Conservation (phyloP, 2,329 filamentous ascomycete genomes). For the Rhynchosporium agropyri region DNA sequence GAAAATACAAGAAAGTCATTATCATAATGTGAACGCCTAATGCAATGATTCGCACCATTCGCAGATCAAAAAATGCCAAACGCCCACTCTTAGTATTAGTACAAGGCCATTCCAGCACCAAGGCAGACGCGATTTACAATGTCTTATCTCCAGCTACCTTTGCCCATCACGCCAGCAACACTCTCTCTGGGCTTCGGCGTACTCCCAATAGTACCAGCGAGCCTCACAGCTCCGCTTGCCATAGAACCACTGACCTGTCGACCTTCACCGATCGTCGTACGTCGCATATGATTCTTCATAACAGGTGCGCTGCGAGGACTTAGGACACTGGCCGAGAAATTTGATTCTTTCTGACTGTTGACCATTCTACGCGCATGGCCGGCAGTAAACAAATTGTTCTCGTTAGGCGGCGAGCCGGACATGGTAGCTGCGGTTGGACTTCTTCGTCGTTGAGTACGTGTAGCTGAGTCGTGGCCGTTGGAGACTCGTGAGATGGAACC, state of each 20-base stretch:
- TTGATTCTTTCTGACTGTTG: constrained; percentile 59
- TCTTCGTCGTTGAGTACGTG: constrained; percentile 36
- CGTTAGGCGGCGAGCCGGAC: constrained; percentile 56
- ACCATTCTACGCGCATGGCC: constrained; percentile 69
- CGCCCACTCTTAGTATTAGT: constrained; percentile 20
- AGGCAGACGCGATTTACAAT: background rate
- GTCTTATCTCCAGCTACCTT: constrained; percentile 39
- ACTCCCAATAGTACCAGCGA: constrained; percentile 33
- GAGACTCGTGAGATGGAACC: constrained; percentile 38
- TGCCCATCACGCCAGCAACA: constrained; percentile 36
- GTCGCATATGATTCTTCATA: constrained; percentile 50
- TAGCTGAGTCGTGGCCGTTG: constrained; percentile 34
- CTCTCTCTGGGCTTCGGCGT: constrained; percentile 39
- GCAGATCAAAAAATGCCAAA: constrained; percentile 16
- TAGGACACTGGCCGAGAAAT: constrained; percentile 58
- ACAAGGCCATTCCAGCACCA: constrained; percentile 14
- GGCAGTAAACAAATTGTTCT: constrained; percentile 65
- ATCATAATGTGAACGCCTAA: constrained; percentile 31
- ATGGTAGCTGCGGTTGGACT: constrained; percentile 51
- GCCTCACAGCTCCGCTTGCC: constrained; percentile 30
- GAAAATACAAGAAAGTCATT: constrained; percentile 27
- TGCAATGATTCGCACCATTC: constrained; percentile 20
- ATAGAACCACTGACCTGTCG: constrained; percentile 36
- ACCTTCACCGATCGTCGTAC: constrained; percentile 39
- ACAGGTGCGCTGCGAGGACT: constrained; percentile 63